Evolutionary conservation across 2,329 filamentous ascomycete genomes (phyloP).

Genomic region (Diaporthe batatas): DNA sequence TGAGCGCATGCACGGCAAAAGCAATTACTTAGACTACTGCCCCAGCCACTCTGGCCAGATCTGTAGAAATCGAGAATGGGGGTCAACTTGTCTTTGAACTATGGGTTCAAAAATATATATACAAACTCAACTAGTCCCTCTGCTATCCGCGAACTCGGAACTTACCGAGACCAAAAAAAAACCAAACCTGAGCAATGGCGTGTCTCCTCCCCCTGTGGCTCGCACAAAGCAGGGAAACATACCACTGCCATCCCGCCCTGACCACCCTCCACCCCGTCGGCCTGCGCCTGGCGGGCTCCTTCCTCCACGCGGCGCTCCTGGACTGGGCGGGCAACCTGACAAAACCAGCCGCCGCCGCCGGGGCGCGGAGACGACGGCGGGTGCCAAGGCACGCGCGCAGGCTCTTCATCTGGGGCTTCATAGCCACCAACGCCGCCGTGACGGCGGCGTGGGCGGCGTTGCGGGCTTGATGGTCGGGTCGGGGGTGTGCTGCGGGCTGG

Average conservation of each 20-base stretch:
- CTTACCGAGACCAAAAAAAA: neutral
- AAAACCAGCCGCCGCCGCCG: no score
- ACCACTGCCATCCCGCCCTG: neutral
- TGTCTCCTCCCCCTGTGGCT: no score
- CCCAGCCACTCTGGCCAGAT: no score
- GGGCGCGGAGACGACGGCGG: neutral
- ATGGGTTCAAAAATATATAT: no score
- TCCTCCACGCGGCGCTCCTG: neutral
- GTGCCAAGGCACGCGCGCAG: neutral
- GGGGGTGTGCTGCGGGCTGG: neutral
- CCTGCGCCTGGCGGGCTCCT: neutral
- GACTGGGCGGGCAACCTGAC: neutral
- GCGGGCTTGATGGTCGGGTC: neutral
- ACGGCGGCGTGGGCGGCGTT: neutral
- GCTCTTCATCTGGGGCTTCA: slow-evolving; percentile 11
- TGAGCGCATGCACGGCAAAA: neutral
- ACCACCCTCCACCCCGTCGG: neutral
- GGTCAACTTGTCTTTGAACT: no score
- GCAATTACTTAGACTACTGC: neutral
- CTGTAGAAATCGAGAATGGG: no score
- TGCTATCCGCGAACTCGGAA: no score
- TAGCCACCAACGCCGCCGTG: slow-evolving; percentile 16
- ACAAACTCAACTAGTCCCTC: no score
- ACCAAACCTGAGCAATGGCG: neutral
- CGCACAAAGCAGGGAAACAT: no score